A percentile compares a stretch with the other conserved stretches of the same genome.
These are phyloP conservation scores for Eutrema salsugineum DNA, from an alignment of 441 rosid genomes.

Conservation along the genomic window DNA sequence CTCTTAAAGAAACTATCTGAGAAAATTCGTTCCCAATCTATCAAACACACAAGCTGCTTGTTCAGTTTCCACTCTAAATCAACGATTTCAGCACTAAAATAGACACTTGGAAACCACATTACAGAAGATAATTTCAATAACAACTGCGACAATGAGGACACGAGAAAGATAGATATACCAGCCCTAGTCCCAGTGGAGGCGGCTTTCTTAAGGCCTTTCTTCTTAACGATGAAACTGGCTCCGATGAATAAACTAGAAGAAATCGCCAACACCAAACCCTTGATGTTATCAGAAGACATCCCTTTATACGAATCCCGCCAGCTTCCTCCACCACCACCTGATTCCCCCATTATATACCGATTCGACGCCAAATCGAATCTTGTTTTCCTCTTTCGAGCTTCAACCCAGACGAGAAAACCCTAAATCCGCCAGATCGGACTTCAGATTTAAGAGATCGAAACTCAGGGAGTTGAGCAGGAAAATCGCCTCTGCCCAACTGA, in stretches of 20 bases:
- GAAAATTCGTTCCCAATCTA: neutral
- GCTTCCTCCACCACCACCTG: constrained; percentile 28
- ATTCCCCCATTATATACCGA: constrained; percentile 16
- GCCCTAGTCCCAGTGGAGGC: constrained; percentile 62
- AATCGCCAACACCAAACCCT: constrained; percentile 55
- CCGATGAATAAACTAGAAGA: constrained; percentile 59
- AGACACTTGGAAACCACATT: neutral
- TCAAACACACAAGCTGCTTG: neutral
- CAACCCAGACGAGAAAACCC: neutral
- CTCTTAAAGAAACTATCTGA: neutral
- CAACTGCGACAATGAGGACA: neutral
- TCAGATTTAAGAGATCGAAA: constrained; percentile 6
- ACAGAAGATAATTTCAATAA: neutral
- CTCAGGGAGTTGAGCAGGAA: neutral
- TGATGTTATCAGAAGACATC: constrained; percentile 51
- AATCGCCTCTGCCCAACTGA: neutral
- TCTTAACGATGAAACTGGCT: constrained; percentile 59
- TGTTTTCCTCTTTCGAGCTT: neutral
- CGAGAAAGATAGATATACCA: constrained; percentile 32
- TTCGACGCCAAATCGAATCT: neutral
- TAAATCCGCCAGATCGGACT: constrained; percentile 18
- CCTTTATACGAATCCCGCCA: constrained; percentile 48
- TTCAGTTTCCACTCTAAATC: neutral
- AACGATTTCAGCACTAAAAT: neutral
- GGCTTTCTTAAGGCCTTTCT: constrained; percentile 60